A percentile compares a stretch with the other conserved stretches of the same genome.
phyloP scores from a whole-genome alignment of 169 alveolate genomes.

The Cryptosporidium andersoni region DNA sequence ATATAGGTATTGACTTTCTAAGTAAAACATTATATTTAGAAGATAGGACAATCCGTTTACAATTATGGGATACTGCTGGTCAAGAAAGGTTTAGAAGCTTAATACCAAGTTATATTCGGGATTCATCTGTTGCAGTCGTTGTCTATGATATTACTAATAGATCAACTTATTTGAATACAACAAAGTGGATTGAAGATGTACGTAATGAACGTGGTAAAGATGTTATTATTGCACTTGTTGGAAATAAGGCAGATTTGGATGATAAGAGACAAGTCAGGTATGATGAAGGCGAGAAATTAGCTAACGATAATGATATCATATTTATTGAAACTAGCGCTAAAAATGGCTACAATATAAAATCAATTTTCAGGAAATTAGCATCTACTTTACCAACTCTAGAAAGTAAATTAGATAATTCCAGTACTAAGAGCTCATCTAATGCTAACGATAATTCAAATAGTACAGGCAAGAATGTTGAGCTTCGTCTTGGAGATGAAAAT shows the following conservation, averaged over 20 bases:
- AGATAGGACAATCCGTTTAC: slow-evolving; percentile 94
- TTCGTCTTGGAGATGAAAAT: slow-evolving; percentile 35
- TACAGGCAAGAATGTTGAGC: slow-evolving; percentile 43
- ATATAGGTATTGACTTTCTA: slow-evolving; percentile 94
- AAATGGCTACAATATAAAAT: slow-evolving; percentile 93
- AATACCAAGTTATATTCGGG: slow-evolving; percentile 96
- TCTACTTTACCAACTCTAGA: slow-evolving; percentile 76
- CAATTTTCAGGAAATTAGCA: slow-evolving; percentile 88
- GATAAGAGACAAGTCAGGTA: slow-evolving; percentile 87
- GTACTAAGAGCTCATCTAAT: background rate
- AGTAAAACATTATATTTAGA: slow-evolving; percentile 93
- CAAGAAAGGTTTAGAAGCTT: slow-evolving; percentile 95
- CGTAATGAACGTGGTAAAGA: slow-evolving; percentile 93
- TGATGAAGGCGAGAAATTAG: slow-evolving; percentile 91
- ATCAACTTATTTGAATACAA: slow-evolving; percentile 85
- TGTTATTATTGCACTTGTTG: slow-evolving; percentile 94
- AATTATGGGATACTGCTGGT: slow-evolving; percentile 99
- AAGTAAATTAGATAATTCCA: slow-evolving; percentile 21
- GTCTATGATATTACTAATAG: slow-evolving; percentile 94
- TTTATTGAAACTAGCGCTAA: slow-evolving; percentile 97
- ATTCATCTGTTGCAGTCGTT: slow-evolving; percentile 95
- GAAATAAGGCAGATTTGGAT: slow-evolving; percentile 95
- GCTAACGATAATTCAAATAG: slow-evolving; percentile 3
- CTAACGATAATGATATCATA: slow-evolving; percentile 89
- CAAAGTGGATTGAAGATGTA: slow-evolving; percentile 97